Evolutionary conservation across 2,329 filamentous ascomycete genomes (phyloP).

Genomic region (Calonectria pauciramosa): DNA sequence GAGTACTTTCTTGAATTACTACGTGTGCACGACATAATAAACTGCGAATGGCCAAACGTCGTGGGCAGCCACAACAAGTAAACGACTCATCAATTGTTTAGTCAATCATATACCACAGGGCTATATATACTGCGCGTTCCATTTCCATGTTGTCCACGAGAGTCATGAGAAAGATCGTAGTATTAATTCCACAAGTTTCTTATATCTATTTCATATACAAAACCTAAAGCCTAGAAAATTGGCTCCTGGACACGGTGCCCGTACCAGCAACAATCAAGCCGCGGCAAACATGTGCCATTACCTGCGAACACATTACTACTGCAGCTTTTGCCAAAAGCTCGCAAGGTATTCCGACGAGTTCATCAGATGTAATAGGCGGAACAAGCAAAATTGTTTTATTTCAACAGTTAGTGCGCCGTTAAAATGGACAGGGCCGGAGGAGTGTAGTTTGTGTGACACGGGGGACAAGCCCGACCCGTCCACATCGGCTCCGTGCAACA

Average conservation of each 20-base stretch:
- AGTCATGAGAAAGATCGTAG: background rate
- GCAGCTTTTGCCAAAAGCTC: background rate
- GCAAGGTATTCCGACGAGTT: background rate
- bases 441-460: background rate
- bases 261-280: background rate
- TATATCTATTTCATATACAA: background rate
- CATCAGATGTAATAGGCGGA: background rate
- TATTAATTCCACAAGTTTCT: no score
- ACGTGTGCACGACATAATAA: background rate
- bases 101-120: background rate
- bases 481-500: background rate
- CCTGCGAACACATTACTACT: background rate
- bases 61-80: background rate
- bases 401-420: background rate
- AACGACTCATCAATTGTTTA: background rate
- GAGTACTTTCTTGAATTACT: background rate
- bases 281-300: background rate
- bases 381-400: background rate
- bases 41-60: no score
- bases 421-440: background rate
- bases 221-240: background rate
- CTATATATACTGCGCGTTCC: background rate
- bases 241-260: background rate
- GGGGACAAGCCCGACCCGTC: background rate
- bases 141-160: background rate